phyloP scores from a whole-genome alignment of 1,139 yeast genomes.

The Yamadazyma membranifaciens region DNA sequence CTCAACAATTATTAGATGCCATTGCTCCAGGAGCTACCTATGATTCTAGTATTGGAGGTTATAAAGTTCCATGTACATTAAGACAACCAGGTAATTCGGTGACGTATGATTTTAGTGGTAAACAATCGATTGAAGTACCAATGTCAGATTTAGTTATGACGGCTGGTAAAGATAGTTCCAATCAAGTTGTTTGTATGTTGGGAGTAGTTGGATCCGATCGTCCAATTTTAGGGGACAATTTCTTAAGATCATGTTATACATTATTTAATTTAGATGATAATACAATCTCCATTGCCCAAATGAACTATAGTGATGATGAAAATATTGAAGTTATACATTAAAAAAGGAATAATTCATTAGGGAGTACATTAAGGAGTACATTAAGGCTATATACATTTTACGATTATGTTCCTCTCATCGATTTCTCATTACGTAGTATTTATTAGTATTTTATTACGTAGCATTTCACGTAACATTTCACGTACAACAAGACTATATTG shows the following conservation, averaged over 20 bases:
- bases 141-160: conserved; percentile 25
- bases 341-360: background rate
- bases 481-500: too few relatives aligned
- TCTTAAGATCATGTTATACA: conserved; percentile 36
- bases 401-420: too few relatives aligned
- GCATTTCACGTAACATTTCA: too few relatives aligned
- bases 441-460: background rate
- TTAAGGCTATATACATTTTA: too few relatives aligned
- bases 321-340: conserved; percentile 18
- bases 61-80: conserved; percentile 29
- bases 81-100: conserved; percentile 23
- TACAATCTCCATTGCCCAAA: conserved; percentile 37
- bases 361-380: too few relatives aligned
- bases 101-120: conserved; percentile 25
- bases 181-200: conserved; percentile 23
- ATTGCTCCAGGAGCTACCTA: conserved; percentile 18
- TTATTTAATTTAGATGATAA: conserved; percentile 40
- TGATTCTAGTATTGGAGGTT: conserved; percentile 18
- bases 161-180: conserved; percentile 14
- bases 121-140: conserved; percentile 33
- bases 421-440: too few relatives aligned
- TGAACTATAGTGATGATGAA: conserved; percentile 26
- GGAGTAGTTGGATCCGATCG: conserved; percentile 26
- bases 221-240: conserved; percentile 63
- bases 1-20: conserved; percentile 16